These are phyloP conservation scores for Hypoxylon perforatum DNA, from an alignment of 495 filamentous ascomycete species.

Conservation along the genomic window DNA sequence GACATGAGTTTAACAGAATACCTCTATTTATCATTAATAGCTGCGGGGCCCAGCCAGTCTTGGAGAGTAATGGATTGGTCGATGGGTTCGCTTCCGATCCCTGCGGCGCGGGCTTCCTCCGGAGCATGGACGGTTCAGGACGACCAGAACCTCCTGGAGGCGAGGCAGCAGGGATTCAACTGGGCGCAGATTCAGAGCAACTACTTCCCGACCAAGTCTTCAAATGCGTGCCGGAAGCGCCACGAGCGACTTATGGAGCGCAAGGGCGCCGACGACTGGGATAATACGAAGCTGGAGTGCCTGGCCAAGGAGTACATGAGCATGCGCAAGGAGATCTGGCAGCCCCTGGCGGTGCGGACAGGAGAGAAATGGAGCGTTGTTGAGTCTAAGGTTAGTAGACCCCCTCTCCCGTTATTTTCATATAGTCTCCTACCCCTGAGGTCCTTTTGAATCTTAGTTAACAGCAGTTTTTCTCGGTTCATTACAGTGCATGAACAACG, in stretches of 20 bases:
- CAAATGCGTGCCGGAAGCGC: conserved; percentile 82
- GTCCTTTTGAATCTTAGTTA: background rate
- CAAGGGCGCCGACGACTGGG: conserved; percentile 72
- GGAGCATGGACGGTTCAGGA: conserved; percentile 72
- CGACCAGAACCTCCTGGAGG: conserved; percentile 69
- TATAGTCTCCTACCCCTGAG: too few relatives aligned
- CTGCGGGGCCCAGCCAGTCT: too few relatives aligned
- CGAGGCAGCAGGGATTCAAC: conserved; percentile 72
- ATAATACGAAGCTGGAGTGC: conserved; percentile 71
- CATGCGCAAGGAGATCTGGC: conserved; percentile 78
- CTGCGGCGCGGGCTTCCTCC: too few relatives aligned
- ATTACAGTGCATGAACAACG: conserved; percentile 66
- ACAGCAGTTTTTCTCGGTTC: background rate
- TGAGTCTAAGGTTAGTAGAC: conserved; percentile 70
- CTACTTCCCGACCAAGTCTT: conserved; percentile 76
- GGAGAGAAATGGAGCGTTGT: conserved; percentile 78
- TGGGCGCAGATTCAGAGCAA: conserved; percentile 76
- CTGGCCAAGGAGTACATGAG: conserved; percentile 75
- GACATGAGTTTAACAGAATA: too few relatives aligned
- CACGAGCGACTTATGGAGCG: conserved; percentile 80
- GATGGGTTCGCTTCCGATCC: too few relatives aligned
- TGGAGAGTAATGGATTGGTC: too few relatives aligned
- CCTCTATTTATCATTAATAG: too few relatives aligned
- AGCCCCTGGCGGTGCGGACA: conserved; percentile 67
- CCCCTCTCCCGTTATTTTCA: too few relatives aligned